phyloP scores from a whole-genome alignment of 1,284 basidiomycete species.

The Microbotryomycetes sp. region DNA sequence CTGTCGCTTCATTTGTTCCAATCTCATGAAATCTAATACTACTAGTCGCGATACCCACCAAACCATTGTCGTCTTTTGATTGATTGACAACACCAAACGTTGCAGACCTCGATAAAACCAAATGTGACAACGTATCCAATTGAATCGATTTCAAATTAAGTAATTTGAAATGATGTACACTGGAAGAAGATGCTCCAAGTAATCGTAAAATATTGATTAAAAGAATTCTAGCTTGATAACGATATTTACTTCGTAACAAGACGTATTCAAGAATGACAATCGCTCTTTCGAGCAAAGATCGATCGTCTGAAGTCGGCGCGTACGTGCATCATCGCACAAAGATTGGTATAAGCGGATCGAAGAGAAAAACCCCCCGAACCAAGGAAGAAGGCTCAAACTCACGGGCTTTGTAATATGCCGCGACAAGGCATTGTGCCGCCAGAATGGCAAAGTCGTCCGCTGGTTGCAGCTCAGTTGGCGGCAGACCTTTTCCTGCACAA shows the following conservation, averaged over 20 bases:
- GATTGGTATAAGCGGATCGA: not conserved
- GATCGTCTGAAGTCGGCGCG: conserved; percentile 43
- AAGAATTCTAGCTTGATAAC: conserved; percentile 65
- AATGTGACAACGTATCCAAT: conserved; percentile 74
- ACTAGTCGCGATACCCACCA: conserved; percentile 44
- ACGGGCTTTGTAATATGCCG: conserved; percentile 51
- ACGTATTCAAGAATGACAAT: conserved; percentile 63
- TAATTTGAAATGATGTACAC: conserved; percentile 65
- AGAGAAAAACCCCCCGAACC: not conserved
- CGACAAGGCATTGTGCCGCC: conserved; percentile 60
- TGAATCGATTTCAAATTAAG: conserved; percentile 75
- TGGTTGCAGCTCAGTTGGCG: conserved; percentile 73
- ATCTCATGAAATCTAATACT: conserved; percentile 17
- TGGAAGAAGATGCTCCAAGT: conserved; percentile 58
- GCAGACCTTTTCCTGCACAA: conserved; percentile 49
- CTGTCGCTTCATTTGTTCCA: conserved; percentile 20
- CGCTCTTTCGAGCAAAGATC: conserved; percentile 58
- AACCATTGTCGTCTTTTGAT: conserved; percentile 53
- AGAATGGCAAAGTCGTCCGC: conserved; percentile 76
- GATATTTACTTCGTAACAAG: conserved; percentile 62
- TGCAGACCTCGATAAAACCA: conserved; percentile 66
- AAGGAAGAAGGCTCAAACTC: conserved; percentile 8
- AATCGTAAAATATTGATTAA: conserved; percentile 70
- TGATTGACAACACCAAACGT: conserved; percentile 53
- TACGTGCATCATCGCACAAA: conserved; percentile 7